A percentile compares a stretch with the other conserved stretches of the same genome.
These are phyloP conservation scores for Calonectria hongkongensis DNA, from an alignment of 2,329 filamentous ascomycete species.

Conservation along the genomic window DNA sequence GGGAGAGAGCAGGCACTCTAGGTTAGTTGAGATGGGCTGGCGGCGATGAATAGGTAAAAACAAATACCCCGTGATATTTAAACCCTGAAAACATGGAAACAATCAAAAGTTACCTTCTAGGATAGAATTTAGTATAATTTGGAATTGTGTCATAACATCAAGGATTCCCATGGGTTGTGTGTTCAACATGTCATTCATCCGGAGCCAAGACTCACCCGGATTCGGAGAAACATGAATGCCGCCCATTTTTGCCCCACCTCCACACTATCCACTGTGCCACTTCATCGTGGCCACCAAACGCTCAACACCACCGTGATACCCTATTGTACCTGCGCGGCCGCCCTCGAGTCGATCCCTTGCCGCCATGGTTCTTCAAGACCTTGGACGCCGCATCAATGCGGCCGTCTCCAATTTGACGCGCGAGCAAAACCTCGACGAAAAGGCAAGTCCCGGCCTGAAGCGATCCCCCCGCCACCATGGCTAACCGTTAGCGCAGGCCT, in stretches of 20 bases:
- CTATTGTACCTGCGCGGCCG: constrained; percentile 46
- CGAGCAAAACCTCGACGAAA: constrained; percentile 95
- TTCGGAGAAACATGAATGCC: constrained; percentile 33
- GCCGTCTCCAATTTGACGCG: constrained; percentile 95
- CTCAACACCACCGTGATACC: constrained; percentile 50
- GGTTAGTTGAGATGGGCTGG: too few species aligned
- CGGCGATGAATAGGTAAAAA: too few species aligned
- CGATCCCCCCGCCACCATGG: constrained; percentile 41
- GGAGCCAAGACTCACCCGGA: not conserved
- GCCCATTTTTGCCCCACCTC: constrained; percentile 35
- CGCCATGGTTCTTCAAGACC: constrained; percentile 97
- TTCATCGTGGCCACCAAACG: constrained; percentile 48
- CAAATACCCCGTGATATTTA: too few species aligned
- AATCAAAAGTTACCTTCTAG: too few species aligned
- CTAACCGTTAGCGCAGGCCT: constrained; percentile 76
- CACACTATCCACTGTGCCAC: constrained; percentile 23
- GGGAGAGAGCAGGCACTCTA: too few species aligned
- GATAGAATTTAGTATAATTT: too few species aligned
- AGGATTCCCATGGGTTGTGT: too few species aligned
- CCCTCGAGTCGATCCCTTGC: constrained; percentile 46
- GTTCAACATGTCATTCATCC: not conserved
- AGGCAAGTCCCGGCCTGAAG: constrained; percentile 74
- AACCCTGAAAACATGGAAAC: too few species aligned
- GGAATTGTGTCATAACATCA: too few species aligned
- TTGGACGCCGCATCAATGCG: constrained; percentile 98